Base-by-base conservation (phyloP, 495 filamentous ascomycete genomes). In the Cercophora newfieldiana region DNA sequence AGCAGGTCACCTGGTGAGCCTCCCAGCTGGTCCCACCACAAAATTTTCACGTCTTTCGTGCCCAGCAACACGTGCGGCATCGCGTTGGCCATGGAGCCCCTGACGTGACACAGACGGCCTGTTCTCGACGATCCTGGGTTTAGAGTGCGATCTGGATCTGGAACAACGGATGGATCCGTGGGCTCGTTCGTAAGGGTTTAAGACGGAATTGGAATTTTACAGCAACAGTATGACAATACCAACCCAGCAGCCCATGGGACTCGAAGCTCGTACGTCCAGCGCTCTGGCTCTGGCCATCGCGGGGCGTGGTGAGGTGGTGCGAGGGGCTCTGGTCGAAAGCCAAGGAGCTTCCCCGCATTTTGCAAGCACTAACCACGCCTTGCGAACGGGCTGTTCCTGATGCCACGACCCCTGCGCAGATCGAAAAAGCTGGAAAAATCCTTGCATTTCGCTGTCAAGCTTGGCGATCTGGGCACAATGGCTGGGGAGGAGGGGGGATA, bases 1-100 rank as follows among this genome's bases (percentile, higher is more conserved):
- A 0, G 16, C 25, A 29, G 61, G 61, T 63, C 61, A 63, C 61
- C 61, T 63, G 61, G 18, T 50, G 55, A 29, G 50, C n/a, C 31
- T 53, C 29, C 44, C 50, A 54, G 50, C 59, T 10, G 22, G 59
- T 12, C 18, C 59, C 59, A 61, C 59, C 59, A 51, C 28, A 22
- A 61, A 61, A 61, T n/a, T 61, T 61, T 61, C 16, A 16, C 24
- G 18, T 30, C 24, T 19, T 24, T 53, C 50, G 24, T 51, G 48
- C 48, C 21, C 21, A 22, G 24, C 50, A 10, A 19, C 37, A 44
- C 37, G 37, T 44, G 37, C 37, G 18, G 37, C 49, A 53, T 14
- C n/a, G 49, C 7, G 6, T 21, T 22, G 49, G 49, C 24, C 26
- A 57, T 26, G 54, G 26, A 57, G 28, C 30, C 31, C 0, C 50